These are phyloP conservation scores for Trichoderma sp. DNA, from an alignment of 2,329 filamentous ascomycete genomes.

Conservation along the genomic window DNA sequence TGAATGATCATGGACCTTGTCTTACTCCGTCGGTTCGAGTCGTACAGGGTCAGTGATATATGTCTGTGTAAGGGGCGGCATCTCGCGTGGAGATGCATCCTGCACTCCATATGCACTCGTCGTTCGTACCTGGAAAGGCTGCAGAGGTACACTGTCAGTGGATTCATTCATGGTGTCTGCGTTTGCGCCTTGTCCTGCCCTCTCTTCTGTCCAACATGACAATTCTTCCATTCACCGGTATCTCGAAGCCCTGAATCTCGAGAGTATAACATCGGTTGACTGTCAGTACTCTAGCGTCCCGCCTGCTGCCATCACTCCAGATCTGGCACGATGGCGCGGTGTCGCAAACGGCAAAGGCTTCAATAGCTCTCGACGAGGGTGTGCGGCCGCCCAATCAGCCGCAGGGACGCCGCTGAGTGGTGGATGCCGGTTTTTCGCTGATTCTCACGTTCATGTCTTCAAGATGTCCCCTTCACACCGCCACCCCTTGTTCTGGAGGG, in stretches of 20 bases:
- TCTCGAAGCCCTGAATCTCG: neutral
- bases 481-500: no score
- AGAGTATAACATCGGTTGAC: neutral
- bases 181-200: no score
- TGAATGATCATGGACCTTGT: neutral
- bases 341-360: slow-evolving; percentile 25
- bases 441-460: no score
- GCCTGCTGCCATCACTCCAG: neutral
- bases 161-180: neutral
- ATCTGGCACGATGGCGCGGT: slow-evolving; percentile 24
- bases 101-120: no score
- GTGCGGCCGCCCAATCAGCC: neutral
- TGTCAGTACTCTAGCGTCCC: neutral
- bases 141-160: neutral
- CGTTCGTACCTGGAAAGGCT: neutral
- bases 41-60: neutral
- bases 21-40: no score
- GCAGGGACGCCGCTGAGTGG: neutral
- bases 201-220: neutral
- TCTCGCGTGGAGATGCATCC: neutral
- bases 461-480: no score
- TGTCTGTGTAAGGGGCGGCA: neutral
- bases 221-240: no score
- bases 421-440: neutral
- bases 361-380: slow-evolving; percentile 4